Evolutionary conservation across 2,329 filamentous ascomycete species (phyloP), one percentile per base, ranked within the genome.

Genomic region (Exophiala calicioides): DNA sequence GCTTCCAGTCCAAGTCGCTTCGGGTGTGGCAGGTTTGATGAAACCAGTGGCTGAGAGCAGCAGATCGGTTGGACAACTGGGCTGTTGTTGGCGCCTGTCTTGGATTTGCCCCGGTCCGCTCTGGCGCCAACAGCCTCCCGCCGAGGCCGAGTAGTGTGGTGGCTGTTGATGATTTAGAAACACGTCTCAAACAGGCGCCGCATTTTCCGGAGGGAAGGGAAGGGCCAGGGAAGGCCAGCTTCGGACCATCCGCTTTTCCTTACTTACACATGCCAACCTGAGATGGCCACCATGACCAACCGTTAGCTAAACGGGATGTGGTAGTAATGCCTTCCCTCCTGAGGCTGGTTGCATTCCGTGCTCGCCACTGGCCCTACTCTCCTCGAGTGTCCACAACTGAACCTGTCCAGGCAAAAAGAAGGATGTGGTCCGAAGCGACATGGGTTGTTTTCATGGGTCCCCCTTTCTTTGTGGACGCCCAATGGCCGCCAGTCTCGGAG

Each of bases 21-120:
- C 24, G 24, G 42, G 34, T 40, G 47, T 51, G 38, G 44, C 40
- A 39, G 36, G 16, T 27, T 34, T 43, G 48, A 49, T 58, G 56
- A 58, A 58, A 58, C 56, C 53, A 58, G 53, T 58, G 56, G 56
- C 56, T 56, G 41, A 47, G 47, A 51, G 42, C 26, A 34, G 27
- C 40, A 37, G 53, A 49, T 34, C 42, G 26, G 23, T 31, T 47
- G 41, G 34, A 39, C 53, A 41, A 53, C 50, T 53, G 34, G 46
- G 29, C 19, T 30, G 32, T 26, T 18, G 44, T 44, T 44, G 53
- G 45, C 43, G 53, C 46, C 41, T 50, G 46, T 37, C 18, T 49
- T 45, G 37, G 42, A 36, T 23, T 43, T 27, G 30, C 33, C 32
- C 37, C 26, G 24, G 43, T 31, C 47, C 50, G 44, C 50, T 38